Conservation (phyloP, 164 flowering plant species). For the Magnolia officinalis region DNA sequence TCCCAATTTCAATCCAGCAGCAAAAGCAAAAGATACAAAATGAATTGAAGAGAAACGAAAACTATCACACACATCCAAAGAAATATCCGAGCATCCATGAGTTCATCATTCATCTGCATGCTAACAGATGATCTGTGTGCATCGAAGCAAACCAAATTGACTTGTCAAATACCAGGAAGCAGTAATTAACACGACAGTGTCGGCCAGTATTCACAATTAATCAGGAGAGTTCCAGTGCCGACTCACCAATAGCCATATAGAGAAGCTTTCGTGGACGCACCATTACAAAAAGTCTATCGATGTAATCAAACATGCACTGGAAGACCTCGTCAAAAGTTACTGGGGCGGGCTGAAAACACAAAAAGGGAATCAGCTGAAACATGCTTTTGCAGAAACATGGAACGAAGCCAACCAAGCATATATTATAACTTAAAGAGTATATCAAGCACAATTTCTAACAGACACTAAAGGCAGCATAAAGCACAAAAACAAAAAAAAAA, state of each 20-base stretch:
- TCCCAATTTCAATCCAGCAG: neutral
- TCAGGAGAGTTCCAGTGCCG: neutral
- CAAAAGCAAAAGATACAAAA: neutral
- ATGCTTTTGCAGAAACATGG: neutral
- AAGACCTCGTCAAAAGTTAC: slow-evolving; percentile 88
- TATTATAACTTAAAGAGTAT: no score
- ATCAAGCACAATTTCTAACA: no score
- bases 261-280: slow-evolving; percentile 90
- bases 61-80: neutral
- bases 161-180: neutral
- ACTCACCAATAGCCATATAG: slow-evolving; percentile 94
- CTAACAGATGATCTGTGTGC: neutral
- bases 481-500: no score
- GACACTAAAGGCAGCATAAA: no score
- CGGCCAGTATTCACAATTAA: neutral
- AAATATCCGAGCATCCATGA: neutral
- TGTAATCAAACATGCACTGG: slow-evolving; percentile 88
- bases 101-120: neutral
- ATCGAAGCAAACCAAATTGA: neutral
- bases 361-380: slow-evolving; percentile 15
- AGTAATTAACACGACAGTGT: neutral
- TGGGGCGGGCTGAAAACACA: slow-evolving; percentile 75
- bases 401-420: neutral
- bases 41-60: neutral
- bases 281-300: slow-evolving; percentile 87